Conservation (phyloP, 2,329 filamentous ascomycete genomes). For the Aspergillus alliaceus region DNA sequence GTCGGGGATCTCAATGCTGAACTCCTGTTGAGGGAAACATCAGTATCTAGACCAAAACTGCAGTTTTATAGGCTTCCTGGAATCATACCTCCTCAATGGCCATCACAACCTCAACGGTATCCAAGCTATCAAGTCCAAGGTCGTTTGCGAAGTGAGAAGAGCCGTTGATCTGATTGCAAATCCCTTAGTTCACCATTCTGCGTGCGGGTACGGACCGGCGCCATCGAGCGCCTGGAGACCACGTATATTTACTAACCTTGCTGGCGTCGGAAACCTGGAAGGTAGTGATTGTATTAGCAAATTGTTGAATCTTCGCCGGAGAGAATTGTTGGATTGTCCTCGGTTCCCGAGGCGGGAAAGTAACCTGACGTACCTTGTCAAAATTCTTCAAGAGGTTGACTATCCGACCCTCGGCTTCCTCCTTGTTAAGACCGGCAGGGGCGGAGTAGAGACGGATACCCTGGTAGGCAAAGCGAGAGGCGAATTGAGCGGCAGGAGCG, state of each 20-base stretch:
- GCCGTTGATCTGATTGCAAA: slow-evolving; percentile 67
- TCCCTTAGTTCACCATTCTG: slow-evolving; percentile 22
- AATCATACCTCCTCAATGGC: slow-evolving; percentile 87
- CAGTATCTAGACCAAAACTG: slow-evolving; percentile 4
- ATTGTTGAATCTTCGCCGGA: neutral
- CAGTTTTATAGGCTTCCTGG: slow-evolving; percentile 11
- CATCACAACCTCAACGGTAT: slow-evolving; percentile 99
- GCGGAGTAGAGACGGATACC: slow-evolving; percentile 85
- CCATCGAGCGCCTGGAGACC: neutral
- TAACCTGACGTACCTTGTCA: slow-evolving; percentile 72
- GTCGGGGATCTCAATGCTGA: slow-evolving; percentile 96
- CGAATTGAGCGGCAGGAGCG: slow-evolving; percentile 60
- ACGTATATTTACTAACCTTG: slow-evolving; percentile 33
- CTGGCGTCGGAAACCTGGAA: slow-evolving; percentile 38
- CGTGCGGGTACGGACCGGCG: neutral
- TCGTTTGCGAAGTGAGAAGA: slow-evolving; percentile 94
- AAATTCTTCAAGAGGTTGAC: slow-evolving; percentile 91
- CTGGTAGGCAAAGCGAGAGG: slow-evolving; percentile 65
- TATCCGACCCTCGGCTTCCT: slow-evolving; percentile 89
- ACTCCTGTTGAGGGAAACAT: slow-evolving; percentile 53
- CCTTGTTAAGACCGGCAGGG: slow-evolving; percentile 71
- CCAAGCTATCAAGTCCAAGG: slow-evolving; percentile 92
- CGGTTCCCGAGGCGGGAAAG: slow-evolving; percentile 2
- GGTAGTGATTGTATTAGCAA: slow-evolving; percentile 13
- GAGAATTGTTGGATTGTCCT: neutral